phyloP scores from a whole-genome alignment of 2,329 filamentous ascomycete species.

The Amauroascus niger region DNA sequence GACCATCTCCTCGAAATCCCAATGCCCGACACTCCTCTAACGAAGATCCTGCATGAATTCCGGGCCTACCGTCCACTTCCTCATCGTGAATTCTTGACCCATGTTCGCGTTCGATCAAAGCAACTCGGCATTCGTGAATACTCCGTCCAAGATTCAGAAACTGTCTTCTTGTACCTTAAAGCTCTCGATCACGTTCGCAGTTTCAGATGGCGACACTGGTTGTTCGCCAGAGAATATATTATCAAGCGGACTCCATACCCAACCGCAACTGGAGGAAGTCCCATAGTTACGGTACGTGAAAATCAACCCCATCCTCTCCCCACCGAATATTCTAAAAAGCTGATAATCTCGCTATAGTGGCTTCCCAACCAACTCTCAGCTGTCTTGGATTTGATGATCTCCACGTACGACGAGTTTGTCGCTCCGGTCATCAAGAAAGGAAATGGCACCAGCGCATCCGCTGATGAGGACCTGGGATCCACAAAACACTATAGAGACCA shows the following conservation, averaged over 20 bases:
- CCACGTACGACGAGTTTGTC: slow-evolving; percentile 34
- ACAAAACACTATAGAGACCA: slow-evolving; percentile 22
- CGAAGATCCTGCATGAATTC: slow-evolving; percentile 80
- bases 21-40: slow-evolving; percentile 84
- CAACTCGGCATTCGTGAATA: slow-evolving; percentile 37
- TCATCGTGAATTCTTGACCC: slow-evolving; percentile 73
- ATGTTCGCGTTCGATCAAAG: slow-evolving; percentile 50
- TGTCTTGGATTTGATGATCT: slow-evolving; percentile 43
- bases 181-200: slow-evolving; percentile 40
- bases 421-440: slow-evolving; percentile 24
- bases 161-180: slow-evolving; percentile 37
- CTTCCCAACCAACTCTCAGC: slow-evolving; percentile 41
- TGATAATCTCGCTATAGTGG: slow-evolving; percentile 27
- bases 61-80: slow-evolving; percentile 79
- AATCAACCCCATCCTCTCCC: neutral
- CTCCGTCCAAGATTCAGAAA: slow-evolving; percentile 31
- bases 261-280: slow-evolving; percentile 41
- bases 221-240: slow-evolving; percentile 42
- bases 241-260: slow-evolving; percentile 39
- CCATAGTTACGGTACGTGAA: slow-evolving; percentile 36
- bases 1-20: slow-evolving; percentile 77
- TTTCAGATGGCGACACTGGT: slow-evolving; percentile 43
- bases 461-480: slow-evolving; percentile 18
- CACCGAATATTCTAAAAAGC: neutral
- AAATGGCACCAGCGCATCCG: neutral